phyloP scores from a whole-genome alignment of 345 rosid species.

The Aquilaria sinensis region DNA sequence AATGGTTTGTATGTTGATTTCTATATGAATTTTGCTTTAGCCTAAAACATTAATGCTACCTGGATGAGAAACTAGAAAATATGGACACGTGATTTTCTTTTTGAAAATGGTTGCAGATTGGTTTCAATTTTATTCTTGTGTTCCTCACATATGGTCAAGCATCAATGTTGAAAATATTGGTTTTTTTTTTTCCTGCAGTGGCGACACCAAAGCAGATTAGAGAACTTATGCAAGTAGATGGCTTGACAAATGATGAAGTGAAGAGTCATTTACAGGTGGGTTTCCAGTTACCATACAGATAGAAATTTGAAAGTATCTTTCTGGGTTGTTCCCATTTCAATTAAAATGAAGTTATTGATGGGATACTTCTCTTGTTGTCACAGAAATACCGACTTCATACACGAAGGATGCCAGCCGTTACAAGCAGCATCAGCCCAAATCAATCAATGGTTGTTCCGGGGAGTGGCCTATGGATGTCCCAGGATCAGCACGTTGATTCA shows the following conservation, averaged over 20 bases:
- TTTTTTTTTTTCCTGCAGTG: conserved; percentile 30
- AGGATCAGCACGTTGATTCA: conserved; percentile 38
- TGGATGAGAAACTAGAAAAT: conserved; percentile 2
- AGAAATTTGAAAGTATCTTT: no score
- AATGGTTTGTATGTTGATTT: no score
- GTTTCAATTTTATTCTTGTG: no score
- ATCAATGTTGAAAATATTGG: background rate
- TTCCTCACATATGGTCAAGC: no score
- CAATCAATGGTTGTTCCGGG: conserved; percentile 41
- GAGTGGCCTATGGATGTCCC: conserved; percentile 46
- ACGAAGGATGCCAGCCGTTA: conserved; percentile 27
- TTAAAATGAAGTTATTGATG: conserved; percentile 10
- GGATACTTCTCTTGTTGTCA: conserved; percentile 16
- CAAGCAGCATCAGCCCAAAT: conserved; percentile 28
- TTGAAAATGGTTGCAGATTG: background rate
- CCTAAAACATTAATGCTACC: no score
- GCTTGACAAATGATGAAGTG: conserved; percentile 89
- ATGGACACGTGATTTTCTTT: background rate
- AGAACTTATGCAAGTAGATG: conserved; percentile 85
- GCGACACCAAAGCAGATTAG: conserved; percentile 93
- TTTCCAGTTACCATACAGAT: background rate
- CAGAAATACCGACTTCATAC: conserved; percentile 79
- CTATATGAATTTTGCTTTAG: no score
- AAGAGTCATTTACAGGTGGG: conserved; percentile 90
- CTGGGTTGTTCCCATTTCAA: background rate